These are phyloP conservation scores for Ambrosiella cleistominuta DNA, from an alignment of 2,329 filamentous ascomycete genomes.

Conservation along the genomic window DNA sequence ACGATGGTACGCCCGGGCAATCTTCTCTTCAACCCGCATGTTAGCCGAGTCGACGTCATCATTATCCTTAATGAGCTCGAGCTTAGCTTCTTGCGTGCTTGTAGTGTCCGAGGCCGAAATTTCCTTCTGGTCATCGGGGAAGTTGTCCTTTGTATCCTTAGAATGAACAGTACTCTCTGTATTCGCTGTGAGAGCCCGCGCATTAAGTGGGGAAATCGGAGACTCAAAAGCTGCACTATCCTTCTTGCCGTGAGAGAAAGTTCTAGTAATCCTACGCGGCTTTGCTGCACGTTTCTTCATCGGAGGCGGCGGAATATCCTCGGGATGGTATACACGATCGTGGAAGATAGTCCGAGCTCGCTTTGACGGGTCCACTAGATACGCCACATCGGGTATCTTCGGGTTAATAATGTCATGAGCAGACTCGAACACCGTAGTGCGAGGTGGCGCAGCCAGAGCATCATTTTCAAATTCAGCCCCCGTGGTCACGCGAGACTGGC, in stretches of 20 bases:
- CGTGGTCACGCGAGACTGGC: constrained; percentile 27
- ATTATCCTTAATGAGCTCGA: constrained; percentile 22
- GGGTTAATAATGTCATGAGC: constrained; percentile 86
- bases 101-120: neutral
- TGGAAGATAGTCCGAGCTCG: constrained; percentile 88
- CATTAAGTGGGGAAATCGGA: neutral
- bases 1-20: constrained; percentile 83
- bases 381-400: constrained; percentile 64
- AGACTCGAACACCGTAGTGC: constrained; percentile 86
- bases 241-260: neutral
- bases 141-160: constrained; percentile 7
- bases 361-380: constrained; percentile 64
- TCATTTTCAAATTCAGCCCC: constrained; percentile 30
- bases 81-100: constrained; percentile 14
- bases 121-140: constrained; percentile 19
- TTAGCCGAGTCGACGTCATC: constrained; percentile 35
- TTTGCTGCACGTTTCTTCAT: constrained; percentile 31
- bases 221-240: neutral
- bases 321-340: constrained; percentile 83
- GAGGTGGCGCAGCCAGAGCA: constrained; percentile 54
- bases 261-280: constrained; percentile 8
- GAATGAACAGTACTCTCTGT: constrained; percentile 3
- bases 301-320: constrained; percentile 75
- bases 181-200: constrained; percentile 12
- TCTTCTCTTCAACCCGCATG: constrained; percentile 95